These are phyloP conservation scores for Blakeslea trispora DNA, from an alignment of 371 early-diverging fungal species.

Conservation along the genomic window DNA sequence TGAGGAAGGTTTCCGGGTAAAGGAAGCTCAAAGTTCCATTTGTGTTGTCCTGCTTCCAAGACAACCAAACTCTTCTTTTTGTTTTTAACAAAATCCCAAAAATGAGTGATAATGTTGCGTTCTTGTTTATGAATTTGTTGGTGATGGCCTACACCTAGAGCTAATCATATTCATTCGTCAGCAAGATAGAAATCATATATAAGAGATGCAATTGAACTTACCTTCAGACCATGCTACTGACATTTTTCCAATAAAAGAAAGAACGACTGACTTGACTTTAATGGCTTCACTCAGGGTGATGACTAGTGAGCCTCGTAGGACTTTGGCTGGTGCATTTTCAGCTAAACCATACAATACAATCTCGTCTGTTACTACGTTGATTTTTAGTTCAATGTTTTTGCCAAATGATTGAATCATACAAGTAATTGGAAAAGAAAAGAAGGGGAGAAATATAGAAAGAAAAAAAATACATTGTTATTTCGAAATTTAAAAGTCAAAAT, in stretches of 20 bases:
- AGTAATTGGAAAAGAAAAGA: background rate
- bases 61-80: constrained; percentile 20
- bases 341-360: constrained; percentile 26
- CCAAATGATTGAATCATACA: constrained; percentile 26
- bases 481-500: too few relatives aligned
- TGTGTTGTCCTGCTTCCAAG: constrained; percentile 20
- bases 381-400: constrained; percentile 28
- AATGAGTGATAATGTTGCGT: constrained; percentile 24
- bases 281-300: constrained; percentile 24
- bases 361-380: constrained; percentile 22
- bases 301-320: constrained; percentile 24
- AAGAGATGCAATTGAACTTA: constrained; percentile 12
- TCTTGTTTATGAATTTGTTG: constrained; percentile 36
- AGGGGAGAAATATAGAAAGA: background rate
- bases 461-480: too few relatives aligned
- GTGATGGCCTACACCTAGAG: constrained; percentile 30
- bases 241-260: constrained; percentile 36
- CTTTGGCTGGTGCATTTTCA: constrained; percentile 29
- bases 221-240: constrained; percentile 39
- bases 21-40: constrained; percentile 34
- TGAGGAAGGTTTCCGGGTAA: constrained; percentile 37
- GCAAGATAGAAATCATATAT: too few relatives aligned
- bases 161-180: too few relatives aligned
- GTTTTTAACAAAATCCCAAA: constrained; percentile 25
- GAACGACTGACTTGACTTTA: constrained; percentile 24